Conservation (phyloP, 306 rosid genomes). For the Clitoria ternatea region DNA sequence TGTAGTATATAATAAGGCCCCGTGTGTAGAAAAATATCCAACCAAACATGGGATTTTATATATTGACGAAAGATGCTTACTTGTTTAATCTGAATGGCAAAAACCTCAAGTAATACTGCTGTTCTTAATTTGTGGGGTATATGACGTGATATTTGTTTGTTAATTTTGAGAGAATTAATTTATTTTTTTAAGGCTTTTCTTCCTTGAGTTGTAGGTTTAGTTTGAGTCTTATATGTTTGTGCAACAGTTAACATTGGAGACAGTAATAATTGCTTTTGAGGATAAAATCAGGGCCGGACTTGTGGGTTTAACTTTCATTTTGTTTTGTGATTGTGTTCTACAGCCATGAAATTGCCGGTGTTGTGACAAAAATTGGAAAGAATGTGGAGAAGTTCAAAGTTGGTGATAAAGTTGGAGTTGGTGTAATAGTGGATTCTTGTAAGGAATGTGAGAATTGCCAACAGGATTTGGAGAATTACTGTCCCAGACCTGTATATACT, state of each 20-base stretch:
- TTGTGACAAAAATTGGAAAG: conserved; percentile 61
- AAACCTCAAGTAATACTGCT: not conserved
- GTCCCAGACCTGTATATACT: conserved; percentile 50
- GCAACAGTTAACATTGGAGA: not conserved
- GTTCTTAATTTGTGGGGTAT: not conserved
- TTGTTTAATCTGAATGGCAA: not conserved
- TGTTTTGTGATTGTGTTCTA: not conserved
- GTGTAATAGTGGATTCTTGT: conserved; percentile 80
- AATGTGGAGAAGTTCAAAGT: conserved; percentile 64
- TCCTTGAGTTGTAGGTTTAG: not conserved
- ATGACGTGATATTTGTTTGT: not conserved
- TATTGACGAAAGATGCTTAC: not conserved
- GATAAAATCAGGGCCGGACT: not conserved
- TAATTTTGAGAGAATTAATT: not conserved
- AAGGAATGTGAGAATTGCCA: conserved; percentile 64
- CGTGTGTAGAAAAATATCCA: not conserved
- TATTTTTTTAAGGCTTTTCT: not conserved
- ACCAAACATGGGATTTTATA: too few species aligned
- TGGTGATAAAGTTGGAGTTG: conserved; percentile 92
- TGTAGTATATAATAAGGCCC: not conserved
- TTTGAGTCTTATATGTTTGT: not conserved
- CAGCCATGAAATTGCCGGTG: conserved; percentile 90
- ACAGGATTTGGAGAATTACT: conserved; percentile 77
- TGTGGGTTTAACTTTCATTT: not conserved
- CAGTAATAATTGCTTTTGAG: not conserved